Base-by-base conservation (phyloP, 164 flowering plant species). In the Magnolia officinalis region DNA sequence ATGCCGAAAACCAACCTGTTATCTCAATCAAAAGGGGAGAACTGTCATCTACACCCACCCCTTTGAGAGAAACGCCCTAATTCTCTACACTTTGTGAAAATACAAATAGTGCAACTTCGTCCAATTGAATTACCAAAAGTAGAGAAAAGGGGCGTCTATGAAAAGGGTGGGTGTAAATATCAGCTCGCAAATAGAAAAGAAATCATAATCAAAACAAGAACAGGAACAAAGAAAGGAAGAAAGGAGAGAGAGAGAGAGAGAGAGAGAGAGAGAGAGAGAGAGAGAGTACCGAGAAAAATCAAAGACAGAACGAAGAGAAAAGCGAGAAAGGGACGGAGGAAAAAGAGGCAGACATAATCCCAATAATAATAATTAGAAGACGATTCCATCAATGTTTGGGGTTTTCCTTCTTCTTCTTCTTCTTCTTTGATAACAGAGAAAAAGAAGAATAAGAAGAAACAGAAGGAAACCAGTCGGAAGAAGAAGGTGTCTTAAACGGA, bases 1-100 rank as follows among this genome's bases (percentile, higher is more conserved):
- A 92, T 16, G 99, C 98, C 84, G 90, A 78, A 45, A 77, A 80
- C 99, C 98, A 96, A 75, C 96, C 98, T 92, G 70, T 18, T 16
- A 3, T 31, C 24, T 9, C 61, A 52, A 55, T 20, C 69, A 52
- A 69, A 37, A 51, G 20, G 63, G n/a, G 59, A 16, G 37, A 70
- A n/a, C 31, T 26, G 11, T n/a, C 10, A 58, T 6, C 66, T 8
- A 2, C 70, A 29, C 23, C 23, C 74, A 14, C 8, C 16, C 10
- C 51, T 50, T 52, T 7, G 18, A 52, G 6, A 31, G 31, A 13
- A 71, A 52, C 18, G 6, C 65, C 21, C 31, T 37, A 37, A 37
- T 37, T 37, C 45, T 37, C 45, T 4, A 37, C 45, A 37, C 6
- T 37, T 37, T 37, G 45, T 37, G 45, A 37, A 37, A 37, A 37